Percentiles rank a stretch among this genome's conserved stretches.
These are phyloP conservation scores for Cladorrhinum sp. DNA, from an alignment of 2,329 filamentous ascomycete species.

Conservation along the genomic window DNA sequence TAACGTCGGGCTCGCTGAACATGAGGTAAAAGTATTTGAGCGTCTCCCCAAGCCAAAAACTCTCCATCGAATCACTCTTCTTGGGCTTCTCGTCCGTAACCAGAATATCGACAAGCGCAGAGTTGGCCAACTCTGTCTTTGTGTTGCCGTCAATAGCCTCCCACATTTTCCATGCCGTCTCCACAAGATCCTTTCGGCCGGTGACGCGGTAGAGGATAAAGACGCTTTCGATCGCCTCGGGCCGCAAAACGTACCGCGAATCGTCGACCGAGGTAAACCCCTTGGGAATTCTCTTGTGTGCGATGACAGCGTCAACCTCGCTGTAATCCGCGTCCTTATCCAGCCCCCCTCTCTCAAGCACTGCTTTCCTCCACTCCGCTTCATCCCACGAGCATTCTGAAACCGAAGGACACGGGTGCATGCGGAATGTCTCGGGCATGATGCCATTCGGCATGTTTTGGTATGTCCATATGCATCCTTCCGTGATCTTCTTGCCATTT, in stretches of 20 bases:
- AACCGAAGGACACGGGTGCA: conserved; percentile 40
- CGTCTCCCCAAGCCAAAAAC: conserved; percentile 32
- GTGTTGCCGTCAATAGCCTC: conserved; percentile 44
- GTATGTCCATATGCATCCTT: conserved; percentile 63
- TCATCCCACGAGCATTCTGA: conserved; percentile 51
- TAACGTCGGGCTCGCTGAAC: conserved; percentile 28
- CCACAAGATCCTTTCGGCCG: conserved; percentile 44
- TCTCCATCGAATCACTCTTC: conserved; percentile 42
- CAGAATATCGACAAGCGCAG: conserved; percentile 50
- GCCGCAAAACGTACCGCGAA: conserved; percentile 46
- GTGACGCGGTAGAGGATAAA: conserved; percentile 54
- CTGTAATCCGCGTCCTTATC: conserved; percentile 24
- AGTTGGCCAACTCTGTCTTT: conserved; percentile 46
- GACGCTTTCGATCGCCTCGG: conserved; percentile 37
- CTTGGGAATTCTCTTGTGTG: conserved; percentile 34
- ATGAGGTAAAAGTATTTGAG: conserved; percentile 30
- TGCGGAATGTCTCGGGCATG: conserved; percentile 46
- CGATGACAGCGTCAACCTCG: conserved; percentile 9
- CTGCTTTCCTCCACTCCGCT: conserved; percentile 31
- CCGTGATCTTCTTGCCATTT: conserved; percentile 54
- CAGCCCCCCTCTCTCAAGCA: conserved; percentile 32
- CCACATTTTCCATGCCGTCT: conserved; percentile 54
- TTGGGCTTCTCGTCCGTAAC: conserved; percentile 28
- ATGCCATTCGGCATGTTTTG: conserved; percentile 52
- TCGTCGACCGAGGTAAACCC: conserved; percentile 61